Evolutionary conservation across 768 basidiomycete species (phyloP), one percentile per base, ranked within the genome.

Genomic region (Peribolospora baueri): DNA sequence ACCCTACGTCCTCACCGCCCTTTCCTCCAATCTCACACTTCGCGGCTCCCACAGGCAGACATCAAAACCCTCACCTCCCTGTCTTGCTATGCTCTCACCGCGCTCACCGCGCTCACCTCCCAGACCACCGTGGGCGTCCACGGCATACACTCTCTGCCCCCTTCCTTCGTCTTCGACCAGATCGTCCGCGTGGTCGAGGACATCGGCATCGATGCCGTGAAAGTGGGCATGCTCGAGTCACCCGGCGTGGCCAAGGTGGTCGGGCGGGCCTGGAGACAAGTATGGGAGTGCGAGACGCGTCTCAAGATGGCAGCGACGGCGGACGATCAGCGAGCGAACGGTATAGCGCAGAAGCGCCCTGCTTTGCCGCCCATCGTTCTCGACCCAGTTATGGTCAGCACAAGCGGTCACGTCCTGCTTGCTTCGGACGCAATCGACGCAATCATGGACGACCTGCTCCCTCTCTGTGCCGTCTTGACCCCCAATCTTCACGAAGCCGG

Each of bases 311-410:
- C 25, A 25, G 73, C 78, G 0, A 43, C 39, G 9, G 10, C 47
- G 11, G 25, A 25, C 25, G 25, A 25, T 25, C 25, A 25, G 25
- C 25, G 25, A 25, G 25, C 25, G 25, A 1, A 25, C 25, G 25
- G 25, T 25, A 25, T 25, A 25, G 25, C 25, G 8, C 54, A 8
- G 11, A 46, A 11, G 25, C 25, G 25, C 25, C 25, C 25, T 25
- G 25, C 25, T 25, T 8, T 36, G 11, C 50, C 46, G 5, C 7
- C 42, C n/a, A 68, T 88, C 14, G 75, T 91, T 38, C 77, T 84
- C 57, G 88, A 95, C 64, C 87, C 88, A 0, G 87, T 95, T 7
- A 86, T 80, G 62, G 82, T 91, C 2, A 85, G 84, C 3, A 91
- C 88, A 0, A 85, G 84, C 0, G 86, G 86, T 2, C 83, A 88